These are phyloP conservation scores for Chrysosporium keratinophilum DNA, from an alignment of 2,329 filamentous ascomycete genomes.

Conservation along the genomic window DNA sequence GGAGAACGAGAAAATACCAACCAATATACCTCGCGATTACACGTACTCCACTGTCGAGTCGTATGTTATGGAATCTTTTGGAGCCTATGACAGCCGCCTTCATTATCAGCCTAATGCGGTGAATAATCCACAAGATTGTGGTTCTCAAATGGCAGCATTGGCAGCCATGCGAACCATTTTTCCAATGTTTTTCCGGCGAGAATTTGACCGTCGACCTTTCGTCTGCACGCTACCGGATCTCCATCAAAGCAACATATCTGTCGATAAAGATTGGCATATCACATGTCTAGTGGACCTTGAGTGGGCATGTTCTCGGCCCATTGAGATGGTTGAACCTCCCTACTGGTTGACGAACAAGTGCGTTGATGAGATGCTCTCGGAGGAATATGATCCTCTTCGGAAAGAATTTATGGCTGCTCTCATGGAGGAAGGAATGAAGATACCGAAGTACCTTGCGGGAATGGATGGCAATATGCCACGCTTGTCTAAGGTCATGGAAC, in stretches of 20 bases:
- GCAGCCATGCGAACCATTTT: constrained; percentile 16
- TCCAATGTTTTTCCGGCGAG: background rate
- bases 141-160: constrained; percentile 17
- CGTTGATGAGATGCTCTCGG: constrained; percentile 15
- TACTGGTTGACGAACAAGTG: constrained; percentile 24
- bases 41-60: constrained; percentile 22
- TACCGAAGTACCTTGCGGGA: background rate
- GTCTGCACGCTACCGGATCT: constrained; percentile 27
- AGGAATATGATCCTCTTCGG: constrained; percentile 14
- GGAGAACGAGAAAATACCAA: constrained; percentile 23
- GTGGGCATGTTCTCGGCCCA: constrained; percentile 19
- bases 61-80: constrained; percentile 22
- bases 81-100: constrained; percentile 23
- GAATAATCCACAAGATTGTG: background rate
- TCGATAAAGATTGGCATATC: constrained; percentile 29
- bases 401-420: constrained; percentile 19
- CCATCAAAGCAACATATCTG: constrained; percentile 23
- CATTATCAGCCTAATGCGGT: constrained; percentile 22
- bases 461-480: background rate
- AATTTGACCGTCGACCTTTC: constrained; percentile 23
- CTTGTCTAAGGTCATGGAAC: constrained; percentile 1
- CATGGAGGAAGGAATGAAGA: constrained; percentile 11
- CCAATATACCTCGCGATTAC: constrained; percentile 19
- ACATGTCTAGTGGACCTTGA: constrained; percentile 29
- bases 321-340: constrained; percentile 26